These are phyloP conservation scores for Batrachochytrium dendrobatidis DNA, from an alignment of 371 early-diverging fungal genomes.

Conservation along the genomic window DNA sequence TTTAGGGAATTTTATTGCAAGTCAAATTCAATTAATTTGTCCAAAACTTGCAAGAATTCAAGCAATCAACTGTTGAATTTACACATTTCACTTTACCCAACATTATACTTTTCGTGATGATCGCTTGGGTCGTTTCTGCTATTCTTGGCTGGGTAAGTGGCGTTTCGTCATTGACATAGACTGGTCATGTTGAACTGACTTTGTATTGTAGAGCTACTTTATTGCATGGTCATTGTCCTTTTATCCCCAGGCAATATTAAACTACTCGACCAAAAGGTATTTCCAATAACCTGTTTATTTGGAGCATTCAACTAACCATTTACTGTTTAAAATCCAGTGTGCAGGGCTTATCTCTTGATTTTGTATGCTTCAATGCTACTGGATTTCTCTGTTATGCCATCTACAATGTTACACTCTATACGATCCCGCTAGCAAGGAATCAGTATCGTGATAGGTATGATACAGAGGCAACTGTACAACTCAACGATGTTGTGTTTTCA, in stretches of 20 bases:
- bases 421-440: conserved; percentile 55
- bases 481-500: conserved; percentile 85
- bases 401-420: conserved; percentile 71
- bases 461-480: conserved; percentile 63
- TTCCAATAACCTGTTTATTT: not conserved
- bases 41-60: no score
- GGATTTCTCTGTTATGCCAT: conserved; percentile 85
- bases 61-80: no score
- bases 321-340: conserved; percentile 42
- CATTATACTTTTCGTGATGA: no score
- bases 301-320: not conserved
- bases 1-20: no score
- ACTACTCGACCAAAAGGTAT: conserved; percentile 53
- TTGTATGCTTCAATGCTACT: conserved; percentile 70
- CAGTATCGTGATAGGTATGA: conserved; percentile 60
- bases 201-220: conserved; percentile 67
- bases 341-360: conserved; percentile 84
- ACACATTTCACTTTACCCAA: no score
- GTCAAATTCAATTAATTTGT: no score
- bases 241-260: conserved; percentile 67
- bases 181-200: not conserved
- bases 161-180: not conserved
- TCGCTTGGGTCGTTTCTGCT: not conserved
- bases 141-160: not conserved
- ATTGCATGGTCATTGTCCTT: conserved; percentile 68